These are phyloP conservation scores for Eutrema heterophyllum DNA, from an alignment of 345 rosid genomes.

Conservation along the genomic window DNA sequence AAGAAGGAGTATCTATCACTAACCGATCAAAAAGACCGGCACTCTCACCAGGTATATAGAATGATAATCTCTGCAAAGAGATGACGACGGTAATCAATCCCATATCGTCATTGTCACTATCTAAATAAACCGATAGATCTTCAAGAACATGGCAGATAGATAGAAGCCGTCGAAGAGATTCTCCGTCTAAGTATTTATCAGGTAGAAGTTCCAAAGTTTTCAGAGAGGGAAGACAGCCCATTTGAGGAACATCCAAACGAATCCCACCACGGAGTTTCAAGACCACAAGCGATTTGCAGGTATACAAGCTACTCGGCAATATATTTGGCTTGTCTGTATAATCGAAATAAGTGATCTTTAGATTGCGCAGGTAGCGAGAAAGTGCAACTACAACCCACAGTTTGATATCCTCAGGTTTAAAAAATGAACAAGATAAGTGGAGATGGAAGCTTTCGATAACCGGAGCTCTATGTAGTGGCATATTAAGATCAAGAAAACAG, in stretches of 20 bases:
- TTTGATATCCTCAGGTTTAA: background rate
- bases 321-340: background rate
- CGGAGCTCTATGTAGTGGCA: conserved; percentile 1
- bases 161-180: background rate
- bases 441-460: background rate
- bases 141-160: background rate
- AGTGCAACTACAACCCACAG: background rate
- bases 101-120: background rate
- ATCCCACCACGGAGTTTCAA: background rate
- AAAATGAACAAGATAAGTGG: background rate
- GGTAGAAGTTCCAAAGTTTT: background rate
- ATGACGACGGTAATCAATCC: background rate
- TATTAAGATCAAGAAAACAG: background rate
- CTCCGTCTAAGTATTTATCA: background rate
- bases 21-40: too few species aligned
- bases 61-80: background rate
- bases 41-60: background rate
- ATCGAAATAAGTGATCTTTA: background rate
- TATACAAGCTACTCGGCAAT: background rate
- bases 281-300: background rate
- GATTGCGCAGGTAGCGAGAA: background rate
- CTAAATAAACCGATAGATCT: background rate
- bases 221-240: background rate
- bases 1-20: background rate
- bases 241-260: background rate